Evolutionary conservation across 371 early-diverging fungal genomes (phyloP), one percentile per base, ranked within the genome.

Genomic region (Apophysomyces sp.): DNA sequence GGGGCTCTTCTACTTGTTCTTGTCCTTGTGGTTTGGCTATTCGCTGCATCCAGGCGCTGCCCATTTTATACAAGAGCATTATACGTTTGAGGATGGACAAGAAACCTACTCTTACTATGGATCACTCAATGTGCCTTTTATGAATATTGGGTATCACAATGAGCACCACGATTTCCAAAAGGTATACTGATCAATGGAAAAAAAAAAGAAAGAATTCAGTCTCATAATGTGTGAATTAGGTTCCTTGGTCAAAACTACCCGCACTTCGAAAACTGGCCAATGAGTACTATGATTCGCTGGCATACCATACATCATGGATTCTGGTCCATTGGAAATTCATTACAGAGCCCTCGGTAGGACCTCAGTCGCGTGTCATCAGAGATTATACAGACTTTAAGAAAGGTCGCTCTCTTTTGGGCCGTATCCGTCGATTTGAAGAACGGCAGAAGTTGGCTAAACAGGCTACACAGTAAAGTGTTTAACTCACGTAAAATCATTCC

Each of bases 41-140:
- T 90, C 93, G 27, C 73, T 96, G 27, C 98, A 98, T 77, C 98
- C 98, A 13, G 94, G 92, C 28, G 97, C 98, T 4, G 98, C 95
- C 18, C 99, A 98, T 72, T 96, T 98, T 61, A 91, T 98, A 66
- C 96, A 95, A 78, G 99, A 98, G 82, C 98, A 98, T 78, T 98
- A 94, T 72, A 94, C 94, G 24, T 96, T 94, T 83, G 89, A 86
- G 53, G 91, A 94, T 65, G 98, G 96, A 13, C 94, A 95, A 76
- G 98, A 98, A 76, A 98, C 98, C 1, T 98, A 98, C 78, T 93
- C 93, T 29, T 98, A 98, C 88, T 98, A 98, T 68, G 98, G 98
- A 41, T 75, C 84, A 49, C 81, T 95, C 49, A 98, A 98, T 79
- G 58, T 79, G 40, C 83, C 91, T 34, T 92, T 86, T 65, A 85